These are phyloP conservation scores for Fusarium palustre DNA, from an alignment of 2,329 filamentous ascomycete species.

Conservation along the genomic window DNA sequence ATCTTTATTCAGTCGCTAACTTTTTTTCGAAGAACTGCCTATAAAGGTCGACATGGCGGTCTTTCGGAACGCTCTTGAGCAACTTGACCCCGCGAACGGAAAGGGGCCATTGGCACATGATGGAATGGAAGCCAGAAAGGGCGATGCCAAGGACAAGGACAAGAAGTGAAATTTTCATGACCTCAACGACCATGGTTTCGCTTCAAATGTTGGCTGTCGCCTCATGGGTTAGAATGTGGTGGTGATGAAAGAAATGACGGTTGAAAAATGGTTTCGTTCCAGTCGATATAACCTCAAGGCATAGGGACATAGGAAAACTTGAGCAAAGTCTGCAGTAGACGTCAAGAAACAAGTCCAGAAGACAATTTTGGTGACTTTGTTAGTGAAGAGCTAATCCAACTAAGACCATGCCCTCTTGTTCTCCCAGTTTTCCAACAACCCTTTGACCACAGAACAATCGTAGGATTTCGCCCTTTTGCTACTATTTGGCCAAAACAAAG, in stretches of 20 bases:
- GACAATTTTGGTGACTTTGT: too few relatives aligned
- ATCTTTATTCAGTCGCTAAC: not conserved
- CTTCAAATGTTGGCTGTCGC: not conserved
- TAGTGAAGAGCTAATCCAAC: not conserved
- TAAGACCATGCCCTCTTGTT: not conserved
- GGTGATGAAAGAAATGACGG: too few relatives aligned
- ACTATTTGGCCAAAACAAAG: not conserved
- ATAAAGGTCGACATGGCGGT: not conserved
- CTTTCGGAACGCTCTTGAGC: not conserved
- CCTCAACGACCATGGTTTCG: not conserved
- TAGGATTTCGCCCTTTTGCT: too few relatives aligned
- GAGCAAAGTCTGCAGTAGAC: too few relatives aligned
- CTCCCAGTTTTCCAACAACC: not conserved
- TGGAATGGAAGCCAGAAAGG: not conserved
- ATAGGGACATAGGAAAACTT: too few relatives aligned
- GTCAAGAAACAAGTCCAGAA: too few relatives aligned
- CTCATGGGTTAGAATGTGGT: too few relatives aligned
- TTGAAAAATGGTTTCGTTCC: too few relatives aligned
- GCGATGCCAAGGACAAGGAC: too few relatives aligned
- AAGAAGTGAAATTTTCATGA: not conserved
- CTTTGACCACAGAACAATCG: not conserved
- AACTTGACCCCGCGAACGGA: not conserved
- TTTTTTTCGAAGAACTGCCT: not conserved
- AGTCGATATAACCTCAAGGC: too few relatives aligned
- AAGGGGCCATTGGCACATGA: not conserved